Evolutionary conservation across 805 yeast species (phyloP).

Genomic region (Diddensiella transvaalensis): DNA sequence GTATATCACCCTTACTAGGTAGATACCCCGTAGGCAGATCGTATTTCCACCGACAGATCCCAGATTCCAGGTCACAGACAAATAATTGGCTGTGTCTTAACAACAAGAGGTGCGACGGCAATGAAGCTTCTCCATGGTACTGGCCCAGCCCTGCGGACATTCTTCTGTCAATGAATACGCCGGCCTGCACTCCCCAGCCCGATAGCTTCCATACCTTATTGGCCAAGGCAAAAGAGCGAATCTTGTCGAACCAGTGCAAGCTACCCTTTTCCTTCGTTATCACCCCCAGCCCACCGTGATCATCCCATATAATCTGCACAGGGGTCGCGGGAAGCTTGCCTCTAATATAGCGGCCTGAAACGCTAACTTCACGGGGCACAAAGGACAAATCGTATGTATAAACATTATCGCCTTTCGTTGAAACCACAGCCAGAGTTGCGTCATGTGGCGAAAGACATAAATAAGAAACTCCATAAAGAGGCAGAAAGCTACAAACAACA

Average conservation of each 20-base stretch:
- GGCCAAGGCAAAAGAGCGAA: constrained; percentile 18
- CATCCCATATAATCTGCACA: constrained; percentile 51
- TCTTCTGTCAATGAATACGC: constrained; percentile 2
- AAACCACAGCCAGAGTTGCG: constrained; percentile 50
- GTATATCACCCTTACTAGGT: neutral
- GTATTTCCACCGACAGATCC: constrained; percentile 36
- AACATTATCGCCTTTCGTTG: constrained; percentile 57
- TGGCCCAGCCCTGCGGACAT: neutral
- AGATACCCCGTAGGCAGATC: constrained; percentile 37
- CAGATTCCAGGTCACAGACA: constrained; percentile 16
- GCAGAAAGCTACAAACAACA: constrained; percentile 44
- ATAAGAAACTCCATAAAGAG: constrained; percentile 60
- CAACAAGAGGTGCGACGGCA: constrained; percentile 5
- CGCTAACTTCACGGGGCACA: constrained; percentile 46
- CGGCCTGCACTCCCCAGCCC: constrained; percentile 22
- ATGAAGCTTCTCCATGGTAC: neutral
- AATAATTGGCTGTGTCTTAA: constrained; percentile 17
- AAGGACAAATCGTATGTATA: constrained; percentile 62
- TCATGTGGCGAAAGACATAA: constrained; percentile 63
- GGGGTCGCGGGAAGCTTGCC: constrained; percentile 62
- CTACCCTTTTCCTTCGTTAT: constrained; percentile 55
- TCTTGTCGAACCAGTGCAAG: constrained; percentile 53
- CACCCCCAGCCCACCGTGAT: constrained; percentile 46
- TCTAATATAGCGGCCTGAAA: constrained; percentile 55
- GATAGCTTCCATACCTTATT: constrained; percentile 26